Conservation (phyloP, 441 rosid species). For the Euphorbia neoarborescens region DNA sequence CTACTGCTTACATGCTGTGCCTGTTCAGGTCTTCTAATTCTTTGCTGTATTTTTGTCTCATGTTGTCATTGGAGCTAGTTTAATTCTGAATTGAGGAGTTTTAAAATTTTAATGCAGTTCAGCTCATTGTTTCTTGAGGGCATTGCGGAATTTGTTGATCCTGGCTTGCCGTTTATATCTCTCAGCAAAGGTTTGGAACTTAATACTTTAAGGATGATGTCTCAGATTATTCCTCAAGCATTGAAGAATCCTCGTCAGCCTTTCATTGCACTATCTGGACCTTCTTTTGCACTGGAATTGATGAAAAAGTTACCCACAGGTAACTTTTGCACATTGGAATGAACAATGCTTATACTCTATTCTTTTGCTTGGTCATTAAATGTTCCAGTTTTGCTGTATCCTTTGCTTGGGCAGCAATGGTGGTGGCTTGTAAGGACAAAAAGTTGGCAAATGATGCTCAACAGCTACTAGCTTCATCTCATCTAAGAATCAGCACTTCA, state of each 20-base stretch:
- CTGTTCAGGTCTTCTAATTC: conserved; percentile 60
- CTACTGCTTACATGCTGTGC: conserved; percentile 82
- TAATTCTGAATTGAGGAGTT: neutral
- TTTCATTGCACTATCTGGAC: conserved; percentile 77
- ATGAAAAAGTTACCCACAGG: conserved; percentile 89
- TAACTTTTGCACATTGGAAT: conserved; percentile 16
- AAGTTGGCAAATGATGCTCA: conserved; percentile 67
- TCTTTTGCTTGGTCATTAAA: neutral
- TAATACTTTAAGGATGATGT: conserved; percentile 82
- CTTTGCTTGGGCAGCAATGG: conserved; percentile 62
- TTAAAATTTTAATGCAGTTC: conserved; percentile 46
- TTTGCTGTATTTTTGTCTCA: conserved; percentile 2
- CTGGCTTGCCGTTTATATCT: conserved; percentile 80
- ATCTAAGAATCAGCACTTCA: conserved; percentile 76
- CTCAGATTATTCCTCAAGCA: conserved; percentile 76
- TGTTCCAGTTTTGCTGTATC: neutral
- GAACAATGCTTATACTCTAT: neutral
- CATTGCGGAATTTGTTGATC: conserved; percentile 67
- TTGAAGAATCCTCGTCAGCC: conserved; percentile 73
- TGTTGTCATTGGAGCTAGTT: neutral
- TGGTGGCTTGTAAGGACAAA: conserved; percentile 85
- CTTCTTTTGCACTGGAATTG: conserved; percentile 83
- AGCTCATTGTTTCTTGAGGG: conserved; percentile 74
- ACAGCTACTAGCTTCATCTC: conserved; percentile 77
- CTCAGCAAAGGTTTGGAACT: conserved; percentile 92